Percentiles rank a stretch among this genome's conserved stretches.
Conservation (phyloP, 345 rosid genomes). For the Theobroma cacao region DNA sequence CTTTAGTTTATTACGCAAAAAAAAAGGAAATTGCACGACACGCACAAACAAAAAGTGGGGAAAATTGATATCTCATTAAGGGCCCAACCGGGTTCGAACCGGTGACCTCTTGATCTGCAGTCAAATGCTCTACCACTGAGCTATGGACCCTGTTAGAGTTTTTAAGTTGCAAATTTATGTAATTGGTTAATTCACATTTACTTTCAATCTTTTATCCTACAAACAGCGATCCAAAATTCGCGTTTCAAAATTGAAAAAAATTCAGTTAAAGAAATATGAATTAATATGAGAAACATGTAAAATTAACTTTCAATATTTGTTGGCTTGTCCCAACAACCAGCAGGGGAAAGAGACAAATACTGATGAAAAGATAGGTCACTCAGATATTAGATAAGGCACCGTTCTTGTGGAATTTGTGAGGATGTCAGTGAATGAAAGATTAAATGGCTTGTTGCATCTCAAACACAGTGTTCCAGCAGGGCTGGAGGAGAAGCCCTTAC, state of each 20-base stretch:
- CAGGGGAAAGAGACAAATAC: background rate
- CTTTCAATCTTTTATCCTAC: too few relatives aligned
- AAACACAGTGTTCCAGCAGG: conserved; percentile 26
- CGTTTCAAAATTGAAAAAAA: too few relatives aligned
- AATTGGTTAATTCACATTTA: too few relatives aligned
- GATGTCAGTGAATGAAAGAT: conserved; percentile 2
- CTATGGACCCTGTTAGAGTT: conserved; percentile 59
- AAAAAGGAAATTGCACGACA: too few relatives aligned
- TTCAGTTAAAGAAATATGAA: too few relatives aligned
- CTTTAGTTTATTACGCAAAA: too few relatives aligned
- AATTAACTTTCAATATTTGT: background rate
- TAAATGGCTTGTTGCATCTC: conserved; percentile 54
- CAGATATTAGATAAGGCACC: conserved; percentile 35
- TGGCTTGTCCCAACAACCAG: background rate
- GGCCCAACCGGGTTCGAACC: conserved; percentile 38
- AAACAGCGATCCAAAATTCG: too few relatives aligned
- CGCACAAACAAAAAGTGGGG: too few relatives aligned
- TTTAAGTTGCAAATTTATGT: too few relatives aligned
- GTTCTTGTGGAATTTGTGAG: conserved; percentile 10
- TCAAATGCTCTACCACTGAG: conserved; percentile 88
- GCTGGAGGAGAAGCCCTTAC: conserved; percentile 30
- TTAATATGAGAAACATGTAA: too few relatives aligned
- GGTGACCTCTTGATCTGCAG: conserved; percentile 80
- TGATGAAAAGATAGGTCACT: background rate
- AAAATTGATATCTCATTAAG: too few relatives aligned